Percentiles rank a stretch among this genome's conserved stretches.
Evolutionary conservation across 2,329 filamentous ascomycete genomes (phyloP).

Genomic region (Alternaria arbusti): DNA sequence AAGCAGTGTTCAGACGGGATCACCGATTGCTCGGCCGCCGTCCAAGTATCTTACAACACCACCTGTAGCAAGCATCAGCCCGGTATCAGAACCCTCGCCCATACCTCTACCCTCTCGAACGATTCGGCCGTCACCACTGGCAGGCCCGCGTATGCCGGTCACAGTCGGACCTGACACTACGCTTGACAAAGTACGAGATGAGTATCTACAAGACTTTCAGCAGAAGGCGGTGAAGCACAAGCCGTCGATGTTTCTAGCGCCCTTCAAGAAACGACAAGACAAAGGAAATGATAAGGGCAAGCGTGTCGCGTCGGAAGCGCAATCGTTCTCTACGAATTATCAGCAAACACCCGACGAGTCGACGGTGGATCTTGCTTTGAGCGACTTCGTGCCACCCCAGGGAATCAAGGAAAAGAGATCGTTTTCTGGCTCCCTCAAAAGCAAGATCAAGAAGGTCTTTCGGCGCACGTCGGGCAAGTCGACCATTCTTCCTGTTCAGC

Average conservation of each 20-base stretch:
- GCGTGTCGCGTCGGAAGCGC: constrained; percentile 17
- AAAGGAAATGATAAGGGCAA: constrained; percentile 30
- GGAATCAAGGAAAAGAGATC: constrained; percentile 65
- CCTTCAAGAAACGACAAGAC: constrained; percentile 53
- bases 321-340: constrained; percentile 17
- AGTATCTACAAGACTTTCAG: constrained; percentile 50
- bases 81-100: constrained; percentile 7
- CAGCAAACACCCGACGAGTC: constrained; percentile 17
- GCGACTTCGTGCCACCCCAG: constrained; percentile 32
- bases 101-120: constrained; percentile 6
- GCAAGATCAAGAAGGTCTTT: constrained; percentile 67
- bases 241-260: constrained; percentile 52
- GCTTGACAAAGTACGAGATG: constrained; percentile 47
- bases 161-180: constrained; percentile 33
- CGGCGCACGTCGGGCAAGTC: constrained; percentile 45
- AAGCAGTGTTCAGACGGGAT: constrained; percentile 47
- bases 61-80: constrained; percentile 12
- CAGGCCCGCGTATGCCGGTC: constrained; percentile 33
- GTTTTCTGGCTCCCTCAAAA: constrained; percentile 67
- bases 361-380: constrained; percentile 14
- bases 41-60: constrained; percentile 42
- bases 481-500: constrained; percentile 57
- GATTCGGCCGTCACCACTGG: constrained; percentile 26
- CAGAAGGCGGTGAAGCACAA: constrained; percentile 50
- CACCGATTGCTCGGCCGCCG: constrained; percentile 42